Conservation (phyloP, 179 eudicot species). For the Beta corolliflora region DNA sequence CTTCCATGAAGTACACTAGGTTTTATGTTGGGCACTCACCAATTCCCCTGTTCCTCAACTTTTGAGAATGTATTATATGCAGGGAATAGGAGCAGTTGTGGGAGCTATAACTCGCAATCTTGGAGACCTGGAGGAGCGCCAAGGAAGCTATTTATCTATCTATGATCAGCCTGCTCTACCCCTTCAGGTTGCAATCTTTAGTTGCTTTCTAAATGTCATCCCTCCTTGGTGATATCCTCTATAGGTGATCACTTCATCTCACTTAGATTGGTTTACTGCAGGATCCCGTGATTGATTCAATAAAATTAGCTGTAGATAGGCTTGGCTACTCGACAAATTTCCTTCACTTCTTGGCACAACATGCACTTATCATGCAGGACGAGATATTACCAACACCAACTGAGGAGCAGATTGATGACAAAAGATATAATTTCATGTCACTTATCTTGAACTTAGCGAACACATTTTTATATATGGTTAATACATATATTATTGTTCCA, state of each 20-base stretch:
- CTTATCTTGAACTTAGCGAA: constrained; percentile 66
- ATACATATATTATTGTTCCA: constrained; percentile 82
- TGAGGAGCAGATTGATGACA: constrained; percentile 56
- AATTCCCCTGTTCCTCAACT: neutral
- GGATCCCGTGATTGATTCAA: constrained; percentile 71
- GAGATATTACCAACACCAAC: constrained; percentile 53
- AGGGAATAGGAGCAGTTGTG: constrained; percentile 93
- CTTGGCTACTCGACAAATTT: constrained; percentile 69
- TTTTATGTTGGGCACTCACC: constrained; percentile 16
- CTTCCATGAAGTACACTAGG: neutral
- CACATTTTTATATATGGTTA: constrained; percentile 81
- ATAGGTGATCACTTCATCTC: neutral
- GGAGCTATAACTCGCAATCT: constrained; percentile 88
- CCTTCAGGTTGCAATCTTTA: constrained; percentile 49
- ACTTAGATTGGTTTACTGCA: constrained; percentile 31
- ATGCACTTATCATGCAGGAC: constrained; percentile 77
- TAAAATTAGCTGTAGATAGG: constrained; percentile 73
- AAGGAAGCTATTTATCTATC: constrained; percentile 81
- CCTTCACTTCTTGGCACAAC: constrained; percentile 62
- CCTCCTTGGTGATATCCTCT: too few relatives aligned
- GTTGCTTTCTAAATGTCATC: too few relatives aligned
- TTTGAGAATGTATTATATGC: neutral
- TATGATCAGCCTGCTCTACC: constrained; percentile 72
- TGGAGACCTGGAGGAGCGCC: constrained; percentile 74
- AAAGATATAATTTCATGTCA: constrained; percentile 68